A percentile compares a stretch with the other conserved stretches of the same genome.
phyloP scores from a whole-genome alignment of 768 basidiomycete genomes.

The Boletellus sp. region DNA sequence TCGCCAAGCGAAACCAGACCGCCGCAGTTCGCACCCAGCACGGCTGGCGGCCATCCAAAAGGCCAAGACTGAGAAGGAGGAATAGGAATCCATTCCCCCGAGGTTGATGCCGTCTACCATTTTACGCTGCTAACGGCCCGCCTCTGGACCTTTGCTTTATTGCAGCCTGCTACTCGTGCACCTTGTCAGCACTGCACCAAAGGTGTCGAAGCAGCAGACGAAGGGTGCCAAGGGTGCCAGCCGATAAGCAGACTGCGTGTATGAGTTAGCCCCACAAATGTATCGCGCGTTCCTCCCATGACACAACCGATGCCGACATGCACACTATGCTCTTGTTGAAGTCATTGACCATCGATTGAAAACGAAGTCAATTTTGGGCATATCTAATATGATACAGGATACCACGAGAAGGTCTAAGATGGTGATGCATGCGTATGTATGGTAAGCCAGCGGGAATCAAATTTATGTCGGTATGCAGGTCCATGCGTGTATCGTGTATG shows the following conservation, averaged over 20 bases:
- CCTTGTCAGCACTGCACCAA: slow-evolving; percentile 61
- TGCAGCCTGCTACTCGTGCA: slow-evolving; percentile 52
- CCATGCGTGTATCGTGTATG: slow-evolving; percentile 1
- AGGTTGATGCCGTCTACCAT: not conserved
- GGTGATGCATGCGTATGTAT: slow-evolving; percentile 7
- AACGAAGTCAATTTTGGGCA: not conserved
- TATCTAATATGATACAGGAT: slow-evolving; percentile 18
- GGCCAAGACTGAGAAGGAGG: slow-evolving; percentile 96
- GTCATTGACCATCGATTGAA: not conserved
- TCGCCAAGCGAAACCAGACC: slow-evolving; percentile 90
- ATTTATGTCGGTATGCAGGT: slow-evolving; percentile 9
- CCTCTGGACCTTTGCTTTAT: not conserved
- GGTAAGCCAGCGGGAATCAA: slow-evolving; percentile 3
- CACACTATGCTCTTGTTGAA: not conserved
- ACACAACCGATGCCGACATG: slow-evolving; percentile 16
- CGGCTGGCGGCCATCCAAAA: slow-evolving; percentile 85
- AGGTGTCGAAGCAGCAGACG: slow-evolving; percentile 94
- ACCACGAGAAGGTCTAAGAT: slow-evolving; percentile 8
- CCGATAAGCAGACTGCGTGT: slow-evolving; percentile 42
- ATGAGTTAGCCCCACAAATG: slow-evolving; percentile 9
- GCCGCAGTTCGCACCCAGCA: slow-evolving; percentile 77
- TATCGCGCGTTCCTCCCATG: slow-evolving; percentile 19
- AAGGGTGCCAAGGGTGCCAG: slow-evolving; percentile 86
- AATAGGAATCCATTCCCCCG: slow-evolving; percentile 64
- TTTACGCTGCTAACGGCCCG: slow-evolving; percentile 2